These are phyloP conservation scores for Aspergillus carbonarius DNA, from an alignment of 2,329 filamentous ascomycete genomes.

Conservation along the genomic window DNA sequence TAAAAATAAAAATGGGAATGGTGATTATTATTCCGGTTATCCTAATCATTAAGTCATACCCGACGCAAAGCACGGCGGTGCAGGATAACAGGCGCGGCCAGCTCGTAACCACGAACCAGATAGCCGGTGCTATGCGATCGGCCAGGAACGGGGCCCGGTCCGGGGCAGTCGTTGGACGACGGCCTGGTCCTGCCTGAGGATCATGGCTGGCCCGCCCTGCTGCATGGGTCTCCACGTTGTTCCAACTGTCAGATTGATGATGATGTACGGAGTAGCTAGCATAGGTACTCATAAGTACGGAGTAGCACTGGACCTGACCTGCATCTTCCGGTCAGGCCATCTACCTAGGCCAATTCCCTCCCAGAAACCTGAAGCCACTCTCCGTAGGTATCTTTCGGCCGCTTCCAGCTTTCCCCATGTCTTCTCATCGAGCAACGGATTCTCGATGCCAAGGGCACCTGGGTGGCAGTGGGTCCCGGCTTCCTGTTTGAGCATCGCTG, in stretches of 20 bases:
- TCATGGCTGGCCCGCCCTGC: background rate
- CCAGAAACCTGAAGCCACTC: too few relatives aligned
- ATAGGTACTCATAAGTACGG: too few relatives aligned
- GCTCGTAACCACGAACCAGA: background rate
- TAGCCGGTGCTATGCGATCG: conserved; percentile 28
- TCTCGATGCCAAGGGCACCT: background rate
- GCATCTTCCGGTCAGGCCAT: too few relatives aligned
- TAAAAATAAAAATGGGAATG: background rate
- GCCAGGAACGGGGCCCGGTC: conserved; percentile 26
- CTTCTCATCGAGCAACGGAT: background rate
- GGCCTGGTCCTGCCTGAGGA: conserved; percentile 9
- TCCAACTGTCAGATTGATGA: conserved; percentile 3
- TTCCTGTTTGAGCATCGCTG: conserved; percentile 4
- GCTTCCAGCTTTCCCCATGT: background rate
- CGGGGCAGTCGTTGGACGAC: conserved; percentile 16
- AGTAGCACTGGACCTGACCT: too few relatives aligned
- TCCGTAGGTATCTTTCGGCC: background rate
- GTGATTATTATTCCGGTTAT: background rate
- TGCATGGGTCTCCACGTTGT: conserved; percentile 13
- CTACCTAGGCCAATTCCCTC: too few relatives aligned
- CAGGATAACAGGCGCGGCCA: background rate
- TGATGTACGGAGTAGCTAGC: too few relatives aligned
- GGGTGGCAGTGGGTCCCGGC: conserved; percentile 1
- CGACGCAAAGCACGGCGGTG: background rate
- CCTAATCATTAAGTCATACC: background rate